Conservation (phyloP, 192 early-diverging fungal genomes). For the Coemansia sp. region DNA sequence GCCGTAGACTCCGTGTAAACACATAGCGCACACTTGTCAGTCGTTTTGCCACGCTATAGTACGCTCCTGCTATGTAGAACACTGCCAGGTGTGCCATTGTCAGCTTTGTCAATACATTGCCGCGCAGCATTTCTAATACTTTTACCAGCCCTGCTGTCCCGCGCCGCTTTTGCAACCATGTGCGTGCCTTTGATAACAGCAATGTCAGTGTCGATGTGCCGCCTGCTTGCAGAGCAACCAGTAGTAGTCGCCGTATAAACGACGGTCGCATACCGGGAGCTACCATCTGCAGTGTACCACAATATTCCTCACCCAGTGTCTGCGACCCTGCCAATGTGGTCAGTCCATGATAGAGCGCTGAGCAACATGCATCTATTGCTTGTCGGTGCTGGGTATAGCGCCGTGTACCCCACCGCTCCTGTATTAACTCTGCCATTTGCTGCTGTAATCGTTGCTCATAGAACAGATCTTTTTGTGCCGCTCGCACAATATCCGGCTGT, state of each 20-base stretch:
- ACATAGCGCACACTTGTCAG: conserved; percentile 79
- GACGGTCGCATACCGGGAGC: conserved; percentile 57
- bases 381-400: conserved; percentile 61
- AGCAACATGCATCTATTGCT: conserved; percentile 60
- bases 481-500: conserved; percentile 82
- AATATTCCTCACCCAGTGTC: conserved; percentile 95
- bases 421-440: conserved; percentile 63
- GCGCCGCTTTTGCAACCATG: conserved; percentile 28
- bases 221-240: conserved; percentile 40
- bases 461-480: conserved; percentile 87
- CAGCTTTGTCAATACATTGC: conserved; percentile 15
- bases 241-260: conserved; percentile 29
- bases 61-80: conserved; percentile 86
- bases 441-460: conserved; percentile 69
- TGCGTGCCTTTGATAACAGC: conserved; percentile 14
- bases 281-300: conserved; percentile 76
- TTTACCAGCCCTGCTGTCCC: not conserved
- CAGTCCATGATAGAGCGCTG: conserved; percentile 71
- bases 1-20: conserved; percentile 71
- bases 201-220: conserved; percentile 8
- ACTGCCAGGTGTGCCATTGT: conserved; percentile 72
- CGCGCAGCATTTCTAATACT: conserved; percentile 8
- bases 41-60: conserved; percentile 80
- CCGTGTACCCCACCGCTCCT: conserved; percentile 62
- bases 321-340: conserved; percentile 73